Percentiles rank a stretch among this genome's conserved stretches.
Evolutionary conservation across 495 filamentous ascomycete species (phyloP).

Genomic region (Darksidea phi): DNA sequence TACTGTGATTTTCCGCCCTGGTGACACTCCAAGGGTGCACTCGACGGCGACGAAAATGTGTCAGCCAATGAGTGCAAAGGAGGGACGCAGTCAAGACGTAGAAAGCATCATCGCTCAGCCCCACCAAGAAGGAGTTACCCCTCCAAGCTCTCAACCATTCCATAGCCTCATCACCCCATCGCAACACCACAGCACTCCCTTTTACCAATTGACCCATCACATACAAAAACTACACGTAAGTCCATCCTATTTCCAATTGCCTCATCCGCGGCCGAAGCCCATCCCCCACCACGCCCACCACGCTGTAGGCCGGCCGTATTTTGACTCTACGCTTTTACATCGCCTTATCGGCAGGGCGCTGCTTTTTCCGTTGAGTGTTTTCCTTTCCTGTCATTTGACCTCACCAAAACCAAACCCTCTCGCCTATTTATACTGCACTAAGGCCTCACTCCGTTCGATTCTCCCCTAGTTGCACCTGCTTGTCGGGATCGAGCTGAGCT

Average conservation of each 20-base stretch:
- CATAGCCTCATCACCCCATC: constrained; percentile 4
- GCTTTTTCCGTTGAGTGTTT: constrained; percentile 30
- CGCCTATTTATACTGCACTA: constrained; percentile 11
- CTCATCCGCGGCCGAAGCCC: constrained; percentile 35
- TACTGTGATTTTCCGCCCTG: too few relatives aligned
- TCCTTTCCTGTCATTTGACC: constrained; percentile 25
- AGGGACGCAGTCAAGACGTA: constrained; percentile 1
- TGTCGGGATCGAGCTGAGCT: constrained; percentile 4
- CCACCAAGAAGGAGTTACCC: constrained; percentile 23
- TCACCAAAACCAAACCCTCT: constrained; percentile 24
- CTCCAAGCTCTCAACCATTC: constrained; percentile 24
- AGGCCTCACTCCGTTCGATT: background rate
- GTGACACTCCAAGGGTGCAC: background rate
- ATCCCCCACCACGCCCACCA: constrained; percentile 15
- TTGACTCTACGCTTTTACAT: constrained; percentile 16
- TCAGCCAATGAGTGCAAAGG: constrained; percentile 4
- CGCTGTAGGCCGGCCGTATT: constrained; percentile 7
- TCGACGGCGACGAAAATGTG: constrained; percentile 5
- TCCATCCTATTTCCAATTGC: constrained; percentile 29
- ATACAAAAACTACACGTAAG: constrained; percentile 33
- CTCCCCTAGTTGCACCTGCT: constrained; percentile 16
- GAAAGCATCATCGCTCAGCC: constrained; percentile 19
- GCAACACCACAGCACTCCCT: constrained; percentile 18
- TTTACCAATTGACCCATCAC: constrained; percentile 15
- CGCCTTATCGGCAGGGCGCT: constrained; percentile 29